Percentiles rank a stretch among this genome's conserved stretches.
Conservation (phyloP, 2,329 filamentous ascomycete species). For the Aspergillus fumigatus region DNA sequence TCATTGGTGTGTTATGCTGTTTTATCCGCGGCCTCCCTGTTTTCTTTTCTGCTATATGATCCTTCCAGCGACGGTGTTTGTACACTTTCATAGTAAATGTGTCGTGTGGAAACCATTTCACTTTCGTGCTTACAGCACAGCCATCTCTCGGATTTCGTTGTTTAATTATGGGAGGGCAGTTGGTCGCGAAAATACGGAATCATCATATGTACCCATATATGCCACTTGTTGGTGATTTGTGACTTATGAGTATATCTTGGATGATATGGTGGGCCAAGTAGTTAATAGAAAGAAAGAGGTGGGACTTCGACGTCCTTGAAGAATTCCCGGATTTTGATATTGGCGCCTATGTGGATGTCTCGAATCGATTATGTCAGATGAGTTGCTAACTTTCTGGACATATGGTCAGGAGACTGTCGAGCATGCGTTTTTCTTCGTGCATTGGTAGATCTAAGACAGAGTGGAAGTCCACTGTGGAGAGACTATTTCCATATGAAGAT, state of each 20-base stretch:
- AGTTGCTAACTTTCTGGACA: not conserved
- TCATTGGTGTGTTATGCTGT: not conserved
- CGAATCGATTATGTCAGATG: not conserved
- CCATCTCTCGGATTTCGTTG: not conserved
- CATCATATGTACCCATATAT: slow-evolving; percentile 1
- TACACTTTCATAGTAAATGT: not conserved
- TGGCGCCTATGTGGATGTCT: not conserved
- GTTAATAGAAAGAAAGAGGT: slow-evolving; percentile 1
- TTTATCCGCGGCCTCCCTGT: not conserved
- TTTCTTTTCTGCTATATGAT: not conserved
- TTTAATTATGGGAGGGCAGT: not conserved
- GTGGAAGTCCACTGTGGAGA: not conserved
- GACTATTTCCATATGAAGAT: not conserved
- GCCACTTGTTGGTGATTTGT: not conserved
- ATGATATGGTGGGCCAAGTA: not conserved
- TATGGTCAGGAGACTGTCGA: not conserved
- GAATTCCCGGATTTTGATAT: not conserved
- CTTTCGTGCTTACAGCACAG: not conserved
- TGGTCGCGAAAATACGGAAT: not conserved
- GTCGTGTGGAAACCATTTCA: not conserved
- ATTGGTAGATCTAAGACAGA: not conserved
- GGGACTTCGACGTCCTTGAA: not conserved
- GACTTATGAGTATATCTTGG: not conserved
- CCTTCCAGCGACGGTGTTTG: not conserved
- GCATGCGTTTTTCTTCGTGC: not conserved